These are phyloP conservation scores for Colletotrichum camelliae DNA, from an alignment of 2,329 filamentous ascomycete species.

Conservation along the genomic window DNA sequence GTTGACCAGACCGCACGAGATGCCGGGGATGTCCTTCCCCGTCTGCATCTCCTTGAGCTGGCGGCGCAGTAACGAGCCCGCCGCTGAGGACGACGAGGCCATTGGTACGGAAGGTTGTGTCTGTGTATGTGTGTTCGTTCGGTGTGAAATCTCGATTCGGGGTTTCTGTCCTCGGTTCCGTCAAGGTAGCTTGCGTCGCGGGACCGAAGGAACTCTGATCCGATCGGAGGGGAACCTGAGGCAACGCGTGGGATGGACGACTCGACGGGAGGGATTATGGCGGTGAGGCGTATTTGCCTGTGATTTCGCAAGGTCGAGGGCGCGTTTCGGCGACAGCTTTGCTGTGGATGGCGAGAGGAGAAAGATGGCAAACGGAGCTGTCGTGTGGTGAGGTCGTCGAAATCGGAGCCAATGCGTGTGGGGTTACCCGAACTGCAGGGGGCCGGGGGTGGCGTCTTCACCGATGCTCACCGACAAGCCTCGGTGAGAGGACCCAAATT, in stretches of 20 bases:
- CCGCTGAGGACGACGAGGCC: constrained; percentile 56
- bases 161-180: neutral
- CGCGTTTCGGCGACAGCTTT: neutral
- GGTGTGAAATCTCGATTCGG: neutral
- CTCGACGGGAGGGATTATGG: rapidly evolving
- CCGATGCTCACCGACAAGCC: neutral
- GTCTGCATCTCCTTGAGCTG: constrained; percentile 96
- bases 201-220: neutral
- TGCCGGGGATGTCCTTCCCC: constrained; percentile 89
- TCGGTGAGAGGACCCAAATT: neutral
- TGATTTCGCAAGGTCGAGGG: neutral
- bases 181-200: neutral
- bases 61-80: constrained; percentile 76
- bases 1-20: constrained; percentile 87
- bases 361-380: neutral
- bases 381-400: neutral
- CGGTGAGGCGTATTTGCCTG: rapidly evolving
- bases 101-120: constrained; percentile 25
- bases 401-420: constrained; percentile 17
- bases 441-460: neutral
- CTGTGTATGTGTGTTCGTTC: too few relatives aligned
- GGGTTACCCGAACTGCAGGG: constrained; percentile 10
- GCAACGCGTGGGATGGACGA: neutral
- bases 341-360: neutral
- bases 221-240: neutral